Evolutionary conservation across 1,284 basidiomycete species (phyloP).

Genomic region (Fomitopsis palustris): DNA sequence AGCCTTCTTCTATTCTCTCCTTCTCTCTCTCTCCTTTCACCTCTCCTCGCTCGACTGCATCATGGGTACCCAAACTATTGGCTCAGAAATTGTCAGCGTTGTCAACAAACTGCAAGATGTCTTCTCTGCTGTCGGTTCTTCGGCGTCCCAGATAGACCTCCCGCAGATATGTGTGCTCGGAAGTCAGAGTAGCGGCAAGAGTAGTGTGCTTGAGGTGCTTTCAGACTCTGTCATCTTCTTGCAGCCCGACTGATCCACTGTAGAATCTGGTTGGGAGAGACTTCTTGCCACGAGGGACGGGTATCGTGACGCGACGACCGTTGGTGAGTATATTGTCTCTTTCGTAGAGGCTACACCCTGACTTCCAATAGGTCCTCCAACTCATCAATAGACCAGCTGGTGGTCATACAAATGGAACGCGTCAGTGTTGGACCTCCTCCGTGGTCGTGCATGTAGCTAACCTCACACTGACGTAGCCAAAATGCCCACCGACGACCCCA

Average conservation of each 20-base stretch:
- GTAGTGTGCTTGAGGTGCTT: slow-evolving; percentile 79
- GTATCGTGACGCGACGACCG: slow-evolving; percentile 95
- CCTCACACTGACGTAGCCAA: slow-evolving; percentile 7
- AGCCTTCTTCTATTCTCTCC: slow-evolving; percentile 11
- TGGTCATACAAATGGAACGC: slow-evolving; percentile 44
- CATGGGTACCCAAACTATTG: slow-evolving; percentile 63
- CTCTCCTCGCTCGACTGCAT: slow-evolving; percentile 4
- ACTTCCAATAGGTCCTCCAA: slow-evolving; percentile 75
- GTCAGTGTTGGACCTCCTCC: slow-evolving; percentile 17
- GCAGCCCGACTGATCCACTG: slow-evolving; percentile 2
- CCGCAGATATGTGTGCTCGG: slow-evolving; percentile 86
- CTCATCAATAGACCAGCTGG: slow-evolving; percentile 77
- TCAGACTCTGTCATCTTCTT: background rate
- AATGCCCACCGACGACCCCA: slow-evolving; percentile 43
- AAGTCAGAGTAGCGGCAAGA: slow-evolving; percentile 86
- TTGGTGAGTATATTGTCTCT: slow-evolving; percentile 49
- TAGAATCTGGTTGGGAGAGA: slow-evolving; percentile 97
- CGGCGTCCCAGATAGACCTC: slow-evolving; percentile 73
- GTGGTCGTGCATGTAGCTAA: background rate
- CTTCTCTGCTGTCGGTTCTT: slow-evolving; percentile 77
- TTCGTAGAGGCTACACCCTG: background rate
- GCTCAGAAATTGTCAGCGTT: slow-evolving; percentile 71
- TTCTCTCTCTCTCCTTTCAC: slow-evolving; percentile 11
- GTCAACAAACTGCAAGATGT: slow-evolving; percentile 87
- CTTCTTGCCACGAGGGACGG: slow-evolving; percentile 95